A percentile compares a stretch with the other conserved stretches of the same genome.
phyloP scores from a whole-genome alignment of 441 rosid species.

The Lagerstroemia fauriei region DNA sequence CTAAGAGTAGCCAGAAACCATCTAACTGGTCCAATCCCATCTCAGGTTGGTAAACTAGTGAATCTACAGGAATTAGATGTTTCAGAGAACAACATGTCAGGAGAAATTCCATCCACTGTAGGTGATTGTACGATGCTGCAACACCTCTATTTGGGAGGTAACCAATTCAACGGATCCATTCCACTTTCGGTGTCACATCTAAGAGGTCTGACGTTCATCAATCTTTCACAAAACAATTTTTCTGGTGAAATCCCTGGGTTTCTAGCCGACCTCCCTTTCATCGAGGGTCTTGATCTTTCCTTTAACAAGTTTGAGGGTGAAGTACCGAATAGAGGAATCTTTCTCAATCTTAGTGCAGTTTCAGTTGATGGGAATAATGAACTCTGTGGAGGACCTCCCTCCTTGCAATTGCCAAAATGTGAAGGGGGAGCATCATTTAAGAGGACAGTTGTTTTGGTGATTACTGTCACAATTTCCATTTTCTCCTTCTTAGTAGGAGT shows the following conservation, averaged over 20 bases:
- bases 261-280: not conserved
- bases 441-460: not conserved
- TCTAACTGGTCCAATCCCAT: not conserved
- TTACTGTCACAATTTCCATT: not conserved
- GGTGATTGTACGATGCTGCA: not conserved
- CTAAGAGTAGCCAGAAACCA: not conserved
- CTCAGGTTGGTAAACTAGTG: constrained; percentile 1
- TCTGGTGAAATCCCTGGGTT: constrained; percentile 23
- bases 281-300: not conserved
- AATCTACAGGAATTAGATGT: not conserved
- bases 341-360: not conserved
- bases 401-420: constrained; percentile 4
- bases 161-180: constrained; percentile 25
- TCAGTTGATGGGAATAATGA: not conserved
- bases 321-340: constrained; percentile 15
- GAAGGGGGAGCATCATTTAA: not conserved
- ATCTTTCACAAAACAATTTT: constrained; percentile 30
- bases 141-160: not conserved
- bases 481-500: not conserved
- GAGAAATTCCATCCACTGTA: not conserved
- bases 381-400: constrained; percentile 17
- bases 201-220: constrained; percentile 10
- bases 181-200: constrained; percentile 11
- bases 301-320: constrained; percentile 3
- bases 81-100: not conserved